Base-by-base conservation (phyloP, 805 yeast species). In the Metschnikowia vanudenii region DNA sequence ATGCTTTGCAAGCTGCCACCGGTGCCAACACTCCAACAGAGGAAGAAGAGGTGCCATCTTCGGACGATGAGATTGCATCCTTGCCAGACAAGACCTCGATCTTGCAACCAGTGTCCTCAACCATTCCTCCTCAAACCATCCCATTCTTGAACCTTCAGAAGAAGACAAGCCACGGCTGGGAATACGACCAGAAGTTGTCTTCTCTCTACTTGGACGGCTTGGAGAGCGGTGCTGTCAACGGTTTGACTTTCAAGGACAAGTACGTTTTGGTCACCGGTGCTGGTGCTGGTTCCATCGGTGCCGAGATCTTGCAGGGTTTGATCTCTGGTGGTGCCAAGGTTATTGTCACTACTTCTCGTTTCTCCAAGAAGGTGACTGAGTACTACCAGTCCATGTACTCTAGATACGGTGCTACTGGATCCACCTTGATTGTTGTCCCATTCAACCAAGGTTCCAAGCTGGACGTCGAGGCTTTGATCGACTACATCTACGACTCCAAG, bases 231-330 rank as follows among this genome's bases (percentile, higher is more conserved):
- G 97, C 99, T 30, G 81, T 88, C 54, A 94, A 91, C 60, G 99
- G 99, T 74, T 79, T 90, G 47, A 80, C 96, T 33, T 94, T 84
- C 76, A 82, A 84, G 67, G 88, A 82, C 67, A 94, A 90, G 71
- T 83, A 84, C 57, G 97, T 91, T 43, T 80, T 94, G 61, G 77
- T 94, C 56, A 94, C 99, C 40, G 99, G 99, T 78, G 98, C 98
- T 42, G 99, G 99, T 77, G 91, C 88, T 40, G 99, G 98, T 45
- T 94, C 99, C 42, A 94, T 94, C 63, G 99, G 98, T 74, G 97
- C 97, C 51, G 97, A 94, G 71, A 81, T 94, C 57, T 78, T 94
- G 65, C 95, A 88, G 74, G 99, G 99, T 55, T 77, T 94, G 64
- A 76, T 94, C 46, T 83, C 92, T 63, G 99, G 99, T 73, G 99